phyloP scores from a whole-genome alignment of 2,329 filamentous ascomycete genomes.

The Aureobasidium leucospermi region DNA sequence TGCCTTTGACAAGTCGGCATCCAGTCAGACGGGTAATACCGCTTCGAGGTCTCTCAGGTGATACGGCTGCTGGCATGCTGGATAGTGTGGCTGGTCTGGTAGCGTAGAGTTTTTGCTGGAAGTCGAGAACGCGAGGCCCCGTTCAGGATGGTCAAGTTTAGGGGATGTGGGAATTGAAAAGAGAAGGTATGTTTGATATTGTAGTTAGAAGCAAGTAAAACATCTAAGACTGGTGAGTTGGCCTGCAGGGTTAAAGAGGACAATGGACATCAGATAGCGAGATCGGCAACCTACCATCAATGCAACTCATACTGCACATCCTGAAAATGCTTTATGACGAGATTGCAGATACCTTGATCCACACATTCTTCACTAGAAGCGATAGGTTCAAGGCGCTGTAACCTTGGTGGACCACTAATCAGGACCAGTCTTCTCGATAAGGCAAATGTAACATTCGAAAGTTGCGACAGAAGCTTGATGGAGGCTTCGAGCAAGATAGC shows the following conservation, averaged over 20 bases:
- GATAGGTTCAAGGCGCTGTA: background rate
- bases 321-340: background rate
- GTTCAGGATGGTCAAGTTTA: no score
- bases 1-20: conserved; percentile 66
- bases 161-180: no score
- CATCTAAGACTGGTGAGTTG: background rate
- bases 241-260: background rate
- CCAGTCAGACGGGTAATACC: conserved; percentile 59
- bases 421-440: background rate
- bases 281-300: background rate
- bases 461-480: background rate
- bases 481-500: background rate
- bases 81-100: no score
- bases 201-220: background rate
- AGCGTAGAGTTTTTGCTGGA: no score
- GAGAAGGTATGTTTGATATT: background rate
- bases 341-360: background rate
- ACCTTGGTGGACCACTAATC: background rate
- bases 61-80: conserved; percentile 34
- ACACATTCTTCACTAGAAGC: background rate
- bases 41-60: conserved; percentile 31
- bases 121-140: no score
- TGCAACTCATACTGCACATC: background rate
- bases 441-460: conserved; percentile 1
- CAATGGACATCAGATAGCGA: background rate